Base-by-base conservation (phyloP, 768 basidiomycete species). In the Obba rivulosa region DNA sequence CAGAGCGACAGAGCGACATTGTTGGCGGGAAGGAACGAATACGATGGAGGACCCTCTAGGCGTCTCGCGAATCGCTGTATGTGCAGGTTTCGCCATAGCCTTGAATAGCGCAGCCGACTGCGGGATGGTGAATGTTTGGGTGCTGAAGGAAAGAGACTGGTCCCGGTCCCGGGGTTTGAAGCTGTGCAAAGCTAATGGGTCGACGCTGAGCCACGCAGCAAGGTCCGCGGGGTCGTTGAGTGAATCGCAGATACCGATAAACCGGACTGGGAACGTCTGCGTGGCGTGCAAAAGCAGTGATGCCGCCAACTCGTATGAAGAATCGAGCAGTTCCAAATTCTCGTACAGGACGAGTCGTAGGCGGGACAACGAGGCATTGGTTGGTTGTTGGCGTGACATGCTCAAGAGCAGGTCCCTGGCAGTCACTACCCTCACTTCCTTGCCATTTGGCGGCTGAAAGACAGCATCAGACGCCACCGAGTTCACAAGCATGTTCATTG, bases 81-180 rank as follows among this genome's bases (percentile, higher is more conserved):
- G 89, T 2, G 85, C 82, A 3, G 95, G 92, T 62, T 92, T 94
- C 41, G 87, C 80, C 85, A 98, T 96, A 2, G 84, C 79, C 59
- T 93, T 94, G 68, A 92, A 84, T 17, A 98, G 73, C 0, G 90
- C 82, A 0, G 86, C 77, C 3, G 94, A 96, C 57, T 92, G 83
- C 0, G 92, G 80, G 39, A 92, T 86, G 16, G 83, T 85, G 68
- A 95, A 97, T 0, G 90, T 77, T 46, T 87, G 83, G 11, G 81
- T 76, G 16, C 77, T 76, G 24, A 81, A 75, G 8, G 71, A 69
- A 17, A 98, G 69, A 0, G 90, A 76, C 56, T 91, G 87, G 50
- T 92, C 89, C 34, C 94, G 83, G 58, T 92, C 86, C 37, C 73
- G 78, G 2, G 94, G 87, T 5, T 79, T 74, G 74, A 99, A 96